Conservation (phyloP, 345 rosid genomes). For the Murraya koenigii region DNA sequence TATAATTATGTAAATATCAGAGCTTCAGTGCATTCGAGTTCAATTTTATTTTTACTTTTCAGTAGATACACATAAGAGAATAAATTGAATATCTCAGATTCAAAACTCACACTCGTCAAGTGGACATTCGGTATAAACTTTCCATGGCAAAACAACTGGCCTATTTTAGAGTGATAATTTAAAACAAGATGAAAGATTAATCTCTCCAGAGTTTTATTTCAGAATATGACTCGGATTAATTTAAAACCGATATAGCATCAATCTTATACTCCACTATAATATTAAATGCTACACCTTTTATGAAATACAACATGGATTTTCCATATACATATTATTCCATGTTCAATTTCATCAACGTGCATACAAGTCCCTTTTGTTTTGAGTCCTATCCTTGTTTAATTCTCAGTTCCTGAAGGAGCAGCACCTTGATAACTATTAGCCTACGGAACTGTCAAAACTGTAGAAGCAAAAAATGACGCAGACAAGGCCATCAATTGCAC, state of each 20-base stretch:
- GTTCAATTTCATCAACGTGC: background rate
- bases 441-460: background rate
- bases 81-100: background rate
- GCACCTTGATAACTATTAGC: background rate
- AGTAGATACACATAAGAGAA: background rate
- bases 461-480: background rate
- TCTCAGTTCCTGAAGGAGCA: background rate
- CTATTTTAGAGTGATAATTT: background rate
- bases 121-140: background rate
- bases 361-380: background rate
- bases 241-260: background rate
- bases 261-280: background rate
- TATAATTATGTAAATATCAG: constrained; percentile 28
- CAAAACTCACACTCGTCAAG: background rate
- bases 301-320: no score
- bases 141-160: background rate
- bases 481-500: background rate
- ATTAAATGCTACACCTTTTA: no score
- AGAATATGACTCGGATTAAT: background rate
- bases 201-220: no score
- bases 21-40: constrained; percentile 13
- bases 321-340: no score
- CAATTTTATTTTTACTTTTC: constrained; percentile 2
- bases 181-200: no score
- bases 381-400: background rate